Evolutionary conservation across 2,329 filamentous ascomycete genomes (phyloP), one percentile per base, ranked within the genome.

Genomic region (Xylaria sp.): DNA sequence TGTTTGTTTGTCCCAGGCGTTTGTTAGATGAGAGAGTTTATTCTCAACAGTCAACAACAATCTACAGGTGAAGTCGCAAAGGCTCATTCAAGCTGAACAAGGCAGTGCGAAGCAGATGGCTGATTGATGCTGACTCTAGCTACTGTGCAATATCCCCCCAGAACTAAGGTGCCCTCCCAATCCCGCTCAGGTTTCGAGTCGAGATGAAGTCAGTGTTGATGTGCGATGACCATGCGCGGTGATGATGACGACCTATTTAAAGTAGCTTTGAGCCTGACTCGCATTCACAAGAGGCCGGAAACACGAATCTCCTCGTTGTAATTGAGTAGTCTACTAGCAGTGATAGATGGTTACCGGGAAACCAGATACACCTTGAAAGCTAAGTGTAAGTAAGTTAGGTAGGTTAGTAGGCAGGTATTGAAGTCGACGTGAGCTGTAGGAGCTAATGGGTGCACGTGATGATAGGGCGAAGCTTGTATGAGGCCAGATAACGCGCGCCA

Each of bases 31-130:
- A 42, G 43, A 19, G 56, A 45, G 57, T 67, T 65, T 65, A 65
- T 65, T 64, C 60, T 63, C 66, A 53, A 67, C n/a, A 57, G 58
- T 66, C 61, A 67, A 62, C 38, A 57, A 54, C 61, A 67, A 65
- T 64, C 67, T 71, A 71, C 69, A 60, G 49, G 53, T 54, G 40
- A 46, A 53, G 49, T 66, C 57, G 66, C 62, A 50, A 49, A 58
- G 38, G 55, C 62, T 40, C 52, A 66, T 64, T 65, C 59, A 62
- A 64, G 60, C 52, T 49, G 64, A 55, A 58, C 50, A 60, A 64
- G 60, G 58, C 66, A 61, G 46, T 42, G 64, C 46, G 55, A 63
- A 58, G 49, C 60, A 56, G 60, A 61, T 53, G 54, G 61, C 54
- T 47, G 61, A 54, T 47, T 57, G 64, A 60, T 52, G 55, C 51